Conservation (phyloP, 495 filamentous ascomycete genomes). For the Neurospora tetraspora region DNA sequence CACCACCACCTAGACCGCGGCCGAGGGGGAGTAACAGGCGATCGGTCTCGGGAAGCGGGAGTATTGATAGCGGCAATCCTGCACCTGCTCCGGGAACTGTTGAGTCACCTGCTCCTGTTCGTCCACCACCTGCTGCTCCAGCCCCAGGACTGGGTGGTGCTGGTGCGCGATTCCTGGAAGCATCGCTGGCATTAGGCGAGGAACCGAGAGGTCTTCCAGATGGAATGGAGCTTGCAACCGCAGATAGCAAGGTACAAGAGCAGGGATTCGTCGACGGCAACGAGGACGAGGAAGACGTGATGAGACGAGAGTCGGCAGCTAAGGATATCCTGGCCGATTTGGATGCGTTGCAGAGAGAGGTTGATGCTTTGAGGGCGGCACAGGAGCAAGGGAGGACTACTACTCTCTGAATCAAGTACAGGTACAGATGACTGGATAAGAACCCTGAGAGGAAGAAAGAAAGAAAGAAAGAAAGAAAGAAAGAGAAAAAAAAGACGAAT, state of each 20-base stretch:
- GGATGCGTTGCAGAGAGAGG: slow-evolving; percentile 57
- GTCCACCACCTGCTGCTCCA: slow-evolving; percentile 13
- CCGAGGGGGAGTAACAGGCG: slow-evolving; percentile 37
- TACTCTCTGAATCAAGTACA: neutral
- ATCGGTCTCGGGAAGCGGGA: slow-evolving; percentile 44
- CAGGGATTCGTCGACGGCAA: neutral
- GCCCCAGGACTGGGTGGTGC: neutral
- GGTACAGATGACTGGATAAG: neutral
- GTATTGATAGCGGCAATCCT: slow-evolving; percentile 20
- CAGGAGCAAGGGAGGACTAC: neutral
- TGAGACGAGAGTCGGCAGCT: slow-evolving; percentile 10
- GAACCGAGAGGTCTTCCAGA: slow-evolving; percentile 2
- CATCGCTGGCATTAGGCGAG: slow-evolving; percentile 5
- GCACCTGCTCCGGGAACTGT: neutral
- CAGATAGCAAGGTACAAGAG: too few relatives aligned
- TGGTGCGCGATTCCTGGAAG: slow-evolving; percentile 6
- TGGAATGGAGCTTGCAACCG: neutral
- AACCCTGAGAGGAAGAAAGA: neutral
- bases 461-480: neutral
- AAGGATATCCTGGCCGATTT: slow-evolving; percentile 59
- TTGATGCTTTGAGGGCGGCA: slow-evolving; percentile 51
- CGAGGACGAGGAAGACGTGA: neutral
- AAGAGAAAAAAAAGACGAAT: too few relatives aligned
- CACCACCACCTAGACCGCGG: slow-evolving; percentile 53
- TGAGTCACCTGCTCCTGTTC: neutral